phyloP scores from a whole-genome alignment of 2,329 filamentous ascomycete species.

The Metarhizium anisopliae region DNA sequence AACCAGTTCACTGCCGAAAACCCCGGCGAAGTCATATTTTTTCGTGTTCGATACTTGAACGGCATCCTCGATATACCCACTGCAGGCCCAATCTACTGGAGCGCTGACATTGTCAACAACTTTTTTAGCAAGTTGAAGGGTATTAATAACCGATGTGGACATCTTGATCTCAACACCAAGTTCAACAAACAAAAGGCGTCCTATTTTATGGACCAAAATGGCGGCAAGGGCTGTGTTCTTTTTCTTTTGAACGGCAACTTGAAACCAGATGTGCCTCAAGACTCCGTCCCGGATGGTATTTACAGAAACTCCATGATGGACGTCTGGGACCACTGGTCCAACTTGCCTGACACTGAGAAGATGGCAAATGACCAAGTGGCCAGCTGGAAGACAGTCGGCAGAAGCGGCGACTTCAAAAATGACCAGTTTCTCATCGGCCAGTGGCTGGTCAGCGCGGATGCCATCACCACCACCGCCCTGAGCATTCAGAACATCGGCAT shows the following conservation, averaged over 20 bases:
- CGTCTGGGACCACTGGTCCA: slow-evolving; percentile 21
- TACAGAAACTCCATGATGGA: slow-evolving; percentile 16
- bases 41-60: slow-evolving; percentile 33
- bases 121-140: slow-evolving; percentile 32
- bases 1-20: slow-evolving; percentile 35
- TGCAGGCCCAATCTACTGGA: slow-evolving; percentile 22
- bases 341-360: slow-evolving; percentile 16
- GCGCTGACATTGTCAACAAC: slow-evolving; percentile 27
- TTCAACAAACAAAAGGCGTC: slow-evolving; percentile 17
- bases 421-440: slow-evolving; percentile 21
- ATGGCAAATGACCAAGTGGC: slow-evolving; percentile 15
- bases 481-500: slow-evolving; percentile 21
- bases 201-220: slow-evolving; percentile 22
- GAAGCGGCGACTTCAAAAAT: slow-evolving; percentile 11
- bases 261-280: slow-evolving; percentile 11
- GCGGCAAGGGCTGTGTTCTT: slow-evolving; percentile 23
- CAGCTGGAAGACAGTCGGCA: slow-evolving; percentile 13
- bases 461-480: slow-evolving; percentile 16
- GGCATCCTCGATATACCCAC: slow-evolving; percentile 28
- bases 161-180: slow-evolving; percentile 12
- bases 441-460: slow-evolving; percentile 21
- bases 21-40: slow-evolving; percentile 34
- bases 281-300: slow-evolving; percentile 19
- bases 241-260: slow-evolving; percentile 19
- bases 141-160: slow-evolving; percentile 31